Base-by-base conservation (phyloP, 2,329 filamentous ascomycete species). In the Phyllosticta citrichinensis region DNA sequence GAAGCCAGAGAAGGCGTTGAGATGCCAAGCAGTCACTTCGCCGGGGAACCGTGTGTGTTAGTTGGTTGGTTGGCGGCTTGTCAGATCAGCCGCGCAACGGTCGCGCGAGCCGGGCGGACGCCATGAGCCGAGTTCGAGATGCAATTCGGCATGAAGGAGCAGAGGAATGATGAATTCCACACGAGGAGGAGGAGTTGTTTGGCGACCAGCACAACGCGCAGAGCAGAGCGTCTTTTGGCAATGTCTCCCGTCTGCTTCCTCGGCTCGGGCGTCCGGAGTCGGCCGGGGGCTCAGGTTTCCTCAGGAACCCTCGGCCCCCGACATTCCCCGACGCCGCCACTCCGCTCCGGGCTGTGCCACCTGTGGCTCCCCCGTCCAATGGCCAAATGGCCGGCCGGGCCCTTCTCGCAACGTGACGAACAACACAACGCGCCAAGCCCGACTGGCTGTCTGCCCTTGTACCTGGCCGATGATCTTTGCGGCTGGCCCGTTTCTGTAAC, bases 361-460 rank as follows among this genome's bases (percentile, higher is more conserved):
- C 40, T 47, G 40, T 47, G 40, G 40, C 40, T 47, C 17, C 40
- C n/a, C 40, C 17, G 40, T 14, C 40, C 40, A 47, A 47, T 47
- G 12, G 17, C 40, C 17, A 14, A 47, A 47, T 47, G 12, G 17
- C 40, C 17, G 40, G 27, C 6, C 27, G 27, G 27, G 22, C 35
- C 20, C 35, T 60, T 60, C 58, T 30, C 51, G 58, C 56, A 60
- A 33, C 53, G 40, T 54, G 58, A 56, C 58, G 52, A 60, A 47
- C 40, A 47, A 60, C 35, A 47, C 40, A 47, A 60, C 35, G 24
- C 33, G 52, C 58, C 58, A 56, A 60, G 58, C 40, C n/a, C 14
- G 40, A 47, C 40, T 47, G 40, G 6, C 17, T 47, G 14, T 47
- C 40, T 14, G 35, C 58, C 35, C 14, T 12, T 50, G 40, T 56